These are phyloP conservation scores for Podospora fimiseda DNA, from an alignment of 495 filamentous ascomycete species.

Conservation along the genomic window DNA sequence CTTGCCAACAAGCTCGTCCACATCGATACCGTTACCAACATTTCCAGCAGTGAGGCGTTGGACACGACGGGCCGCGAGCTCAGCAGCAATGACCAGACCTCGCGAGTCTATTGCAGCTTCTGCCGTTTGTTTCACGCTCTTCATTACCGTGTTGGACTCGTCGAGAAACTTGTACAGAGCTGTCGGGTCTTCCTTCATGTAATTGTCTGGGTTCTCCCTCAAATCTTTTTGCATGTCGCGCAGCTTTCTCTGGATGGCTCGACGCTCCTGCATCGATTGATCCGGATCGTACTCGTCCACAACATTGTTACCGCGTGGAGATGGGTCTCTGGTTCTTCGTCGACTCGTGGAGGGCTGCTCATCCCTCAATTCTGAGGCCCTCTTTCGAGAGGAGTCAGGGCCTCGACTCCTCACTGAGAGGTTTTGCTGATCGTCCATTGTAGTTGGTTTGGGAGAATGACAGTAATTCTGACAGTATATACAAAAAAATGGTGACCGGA, in stretches of 20 bases:
- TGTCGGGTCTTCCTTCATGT: constrained; percentile 50
- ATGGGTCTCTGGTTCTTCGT: constrained; percentile 34
- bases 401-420: too few relatives aligned
- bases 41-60: constrained; percentile 65
- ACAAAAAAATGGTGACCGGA: not conserved
- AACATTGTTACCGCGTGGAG: constrained; percentile 15
- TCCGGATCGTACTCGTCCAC: constrained; percentile 73
- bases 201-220: constrained; percentile 65
- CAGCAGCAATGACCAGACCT: constrained; percentile 69
- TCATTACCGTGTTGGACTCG: constrained; percentile 57
- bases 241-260: constrained; percentile 59
- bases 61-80: constrained; percentile 68
- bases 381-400: constrained; percentile 32
- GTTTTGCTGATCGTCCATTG: too few relatives aligned
- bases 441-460: too few relatives aligned
- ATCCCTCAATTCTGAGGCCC: constrained; percentile 42
- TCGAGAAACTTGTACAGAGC: constrained; percentile 53
- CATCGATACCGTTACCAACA: constrained; percentile 65
- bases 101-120: constrained; percentile 89
- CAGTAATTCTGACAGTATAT: too few relatives aligned
- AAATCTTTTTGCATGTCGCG: constrained; percentile 63
- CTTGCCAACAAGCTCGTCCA: constrained; percentile 91
- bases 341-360: constrained; percentile 30
- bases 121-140: constrained; percentile 77
- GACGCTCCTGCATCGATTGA: constrained; percentile 72